Base-by-base conservation (phyloP, 2,329 filamentous ascomycete genomes). In the Curvularia eragrostidis region DNA sequence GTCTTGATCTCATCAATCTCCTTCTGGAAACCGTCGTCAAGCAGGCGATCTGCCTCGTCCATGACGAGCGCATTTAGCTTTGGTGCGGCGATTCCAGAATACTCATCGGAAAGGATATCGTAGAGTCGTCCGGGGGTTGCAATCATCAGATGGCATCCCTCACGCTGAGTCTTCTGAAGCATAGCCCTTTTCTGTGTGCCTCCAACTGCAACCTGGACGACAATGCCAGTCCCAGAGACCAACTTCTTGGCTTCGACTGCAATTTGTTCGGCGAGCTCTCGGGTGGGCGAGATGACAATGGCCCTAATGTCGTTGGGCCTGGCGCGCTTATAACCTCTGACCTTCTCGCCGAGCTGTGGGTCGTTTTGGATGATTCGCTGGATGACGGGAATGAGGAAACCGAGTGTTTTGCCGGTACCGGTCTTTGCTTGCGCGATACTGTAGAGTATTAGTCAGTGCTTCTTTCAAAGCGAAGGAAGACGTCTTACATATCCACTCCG, bases 351-450 rank as follows among this genome's bases (percentile, higher is more conserved):
- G 32, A 96, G 83, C 0, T 80, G 77, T 1, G 87, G 86, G 63
- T 91, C 86, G 58, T 83, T 79, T 19, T 79, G 76, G 59, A 96
- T 81, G 71, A 97, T 90, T 58, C 88, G 88, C 75, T 97, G 91
- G 51, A 98, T 80, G 7, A 93, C 82, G 49, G 95, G 95, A 6
- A 98, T 79, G 23, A 99, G 83, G 82, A 98, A 99, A 34, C 91
- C 95, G 56, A 98, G 81, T 0, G 95, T 99, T 81, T 99, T 99
- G 74, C 95, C 95, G 3, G 95, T 98, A 74, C 95, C 95, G 8
- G 95, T 99, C 80, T 91, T 97, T 58, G 95, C 95, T 81, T 98
- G 95, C 46, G 94, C 95, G 65, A 98, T 78, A 53, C 75, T 72
- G 69, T 62, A 61, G 42, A 30, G 53, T 56, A 53, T 70, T 61